A percentile compares a stretch with the other conserved stretches of the same genome.
Evolutionary conservation across 345 rosid species (phyloP).

Genomic region (Citrus maxima): DNA sequence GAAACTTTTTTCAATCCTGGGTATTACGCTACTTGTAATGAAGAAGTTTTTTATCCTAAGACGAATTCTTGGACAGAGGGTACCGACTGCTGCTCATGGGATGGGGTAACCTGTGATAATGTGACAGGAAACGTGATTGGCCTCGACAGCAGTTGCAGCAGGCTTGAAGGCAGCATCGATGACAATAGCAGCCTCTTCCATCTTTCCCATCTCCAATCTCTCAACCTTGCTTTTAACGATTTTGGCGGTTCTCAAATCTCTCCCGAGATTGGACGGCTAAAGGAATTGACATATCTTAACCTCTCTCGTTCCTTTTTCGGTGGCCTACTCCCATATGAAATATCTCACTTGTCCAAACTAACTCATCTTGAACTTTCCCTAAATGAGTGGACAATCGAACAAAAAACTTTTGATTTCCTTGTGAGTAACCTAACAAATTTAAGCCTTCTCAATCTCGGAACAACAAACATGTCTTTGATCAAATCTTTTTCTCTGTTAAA

Average conservation of each 20-base stretch:
- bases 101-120: background rate
- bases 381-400: too few relatives aligned
- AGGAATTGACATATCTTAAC: too few relatives aligned
- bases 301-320: too few relatives aligned
- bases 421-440: constrained; percentile 9
- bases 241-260: too few relatives aligned
- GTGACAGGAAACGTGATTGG: background rate
- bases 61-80: background rate
- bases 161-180: background rate
- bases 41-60: too few relatives aligned
- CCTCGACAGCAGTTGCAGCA: background rate
- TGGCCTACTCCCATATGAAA: too few relatives aligned
- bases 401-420: background rate
- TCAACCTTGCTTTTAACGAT: too few relatives aligned
- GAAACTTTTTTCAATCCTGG: background rate
- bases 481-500: constrained; percentile 4
- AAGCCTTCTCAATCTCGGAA: background rate
- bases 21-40: background rate
- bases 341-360: too few relatives aligned
- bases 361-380: too few relatives aligned
- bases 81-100: background rate
- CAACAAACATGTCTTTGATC: background rate
- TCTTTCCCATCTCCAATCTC: background rate
- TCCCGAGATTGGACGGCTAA: too few relatives aligned
- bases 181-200: background rate